Conservation (phyloP, 108 stramenopile species). For the Pseudonitzschia delicatissima region DNA sequence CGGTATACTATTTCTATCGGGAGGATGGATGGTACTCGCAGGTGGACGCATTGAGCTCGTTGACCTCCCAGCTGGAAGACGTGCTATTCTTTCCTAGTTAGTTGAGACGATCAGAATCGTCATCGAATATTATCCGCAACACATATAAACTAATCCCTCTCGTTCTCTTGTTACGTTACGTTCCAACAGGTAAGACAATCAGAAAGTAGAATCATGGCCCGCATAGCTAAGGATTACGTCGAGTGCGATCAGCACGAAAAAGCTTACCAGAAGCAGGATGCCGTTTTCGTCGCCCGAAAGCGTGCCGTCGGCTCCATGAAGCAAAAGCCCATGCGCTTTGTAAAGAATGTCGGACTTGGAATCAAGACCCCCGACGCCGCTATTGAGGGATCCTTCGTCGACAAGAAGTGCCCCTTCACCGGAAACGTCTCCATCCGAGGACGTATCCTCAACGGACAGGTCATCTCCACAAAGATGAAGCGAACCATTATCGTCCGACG, state of each 20-base stretch:
- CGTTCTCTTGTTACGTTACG: too few relatives aligned
- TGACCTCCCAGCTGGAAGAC: too few relatives aligned
- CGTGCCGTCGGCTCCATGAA: conserved; percentile 68
- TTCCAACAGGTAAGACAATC: background rate
- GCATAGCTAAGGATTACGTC: conserved; percentile 72
- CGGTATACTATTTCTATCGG: background rate
- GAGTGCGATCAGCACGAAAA: conserved; percentile 97
- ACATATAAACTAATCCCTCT: too few relatives aligned
- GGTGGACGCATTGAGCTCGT: too few relatives aligned
- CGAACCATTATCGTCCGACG: conserved; percentile 98
- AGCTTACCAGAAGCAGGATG: conserved; percentile 99
- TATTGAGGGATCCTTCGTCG: conserved; percentile 95
- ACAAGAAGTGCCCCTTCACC: conserved; percentile 99
- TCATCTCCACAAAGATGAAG: conserved; percentile 99
- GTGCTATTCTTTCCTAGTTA: too few relatives aligned
- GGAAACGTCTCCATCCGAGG: conserved; percentile 98
- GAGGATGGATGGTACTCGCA: background rate
- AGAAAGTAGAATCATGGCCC: conserved; percentile 36
- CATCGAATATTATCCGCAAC: too few relatives aligned
- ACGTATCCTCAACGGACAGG: conserved; percentile 96
- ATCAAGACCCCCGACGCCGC: conserved; percentile 98
- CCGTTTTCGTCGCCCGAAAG: conserved; percentile 97
- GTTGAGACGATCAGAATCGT: too few relatives aligned
- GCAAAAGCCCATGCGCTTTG: conserved; percentile 93
- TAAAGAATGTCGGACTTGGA: conserved; percentile 95